A percentile compares a stretch with the other conserved stretches of the same genome.
Conservation (phyloP, 225 moss, liverwort and hornwort species). For the Rhytidiadelphus loreus region DNA sequence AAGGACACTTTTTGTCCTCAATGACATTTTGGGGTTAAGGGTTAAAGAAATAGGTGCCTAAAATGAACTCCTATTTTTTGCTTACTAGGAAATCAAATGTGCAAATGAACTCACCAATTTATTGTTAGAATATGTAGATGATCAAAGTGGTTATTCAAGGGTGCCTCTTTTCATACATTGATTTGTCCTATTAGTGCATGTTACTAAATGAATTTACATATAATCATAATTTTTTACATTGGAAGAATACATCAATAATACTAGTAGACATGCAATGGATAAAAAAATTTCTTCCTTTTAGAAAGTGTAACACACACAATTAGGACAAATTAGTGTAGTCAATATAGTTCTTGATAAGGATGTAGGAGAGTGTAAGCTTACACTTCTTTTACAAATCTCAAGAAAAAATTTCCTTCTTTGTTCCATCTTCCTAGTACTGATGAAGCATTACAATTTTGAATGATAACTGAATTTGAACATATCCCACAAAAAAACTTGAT, state of each 20-base stretch:
- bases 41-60: accelerated
- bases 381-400: not conserved
- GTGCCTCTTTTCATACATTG: accelerated
- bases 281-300: not conserved
- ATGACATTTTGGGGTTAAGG: no score
- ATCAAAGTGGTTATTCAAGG: not conserved
- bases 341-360: not conserved
- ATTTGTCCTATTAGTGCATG: not conserved
- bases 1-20: no score
- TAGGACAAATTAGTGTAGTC: not conserved
- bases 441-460: no score
- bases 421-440: no score
- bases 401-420: not conserved
- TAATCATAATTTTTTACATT: not conserved
- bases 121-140: not conserved
- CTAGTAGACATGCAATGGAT: no score
- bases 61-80: not conserved
- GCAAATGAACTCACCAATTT: not conserved
- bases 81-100: not conserved
- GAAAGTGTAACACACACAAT: accelerated
- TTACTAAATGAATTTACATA: not conserved
- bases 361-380: not conserved
- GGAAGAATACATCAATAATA: not conserved
- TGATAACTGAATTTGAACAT: no score
- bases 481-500: not conserved